These are phyloP conservation scores for Bipolaris zeicola DNA, from an alignment of 2,329 filamentous ascomycete genomes.

Conservation along the genomic window DNA sequence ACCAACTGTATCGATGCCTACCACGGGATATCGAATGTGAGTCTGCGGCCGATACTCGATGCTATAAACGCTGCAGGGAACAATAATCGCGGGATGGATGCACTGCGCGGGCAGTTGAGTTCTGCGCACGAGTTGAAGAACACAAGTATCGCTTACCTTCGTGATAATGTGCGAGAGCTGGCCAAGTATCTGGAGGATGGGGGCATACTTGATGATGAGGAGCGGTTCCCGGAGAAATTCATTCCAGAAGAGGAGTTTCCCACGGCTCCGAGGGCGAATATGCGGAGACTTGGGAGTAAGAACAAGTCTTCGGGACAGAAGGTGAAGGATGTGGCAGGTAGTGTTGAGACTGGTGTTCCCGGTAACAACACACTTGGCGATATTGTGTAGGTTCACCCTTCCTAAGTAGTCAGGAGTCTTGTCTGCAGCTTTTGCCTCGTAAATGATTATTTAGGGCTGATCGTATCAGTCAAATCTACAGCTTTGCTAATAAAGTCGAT, in stretches of 20 bases:
- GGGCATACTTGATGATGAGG: not conserved
- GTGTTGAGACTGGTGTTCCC: not conserved
- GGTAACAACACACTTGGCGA: no score
- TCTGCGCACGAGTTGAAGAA: slow-evolving; percentile 6
- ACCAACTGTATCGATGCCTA: slow-evolving; percentile 3
- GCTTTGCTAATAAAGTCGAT: not conserved
- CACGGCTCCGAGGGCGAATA: not conserved
- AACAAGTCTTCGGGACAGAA: no score
- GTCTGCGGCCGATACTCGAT: not conserved
- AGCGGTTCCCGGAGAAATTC: slow-evolving; percentile 2
- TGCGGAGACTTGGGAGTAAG: not conserved
- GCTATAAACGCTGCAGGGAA: slow-evolving; percentile 1
- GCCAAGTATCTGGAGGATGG: not conserved
- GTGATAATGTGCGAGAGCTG: not conserved
- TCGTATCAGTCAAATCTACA: no score
- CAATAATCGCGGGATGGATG: not conserved
- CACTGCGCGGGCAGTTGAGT: slow-evolving; percentile 3
- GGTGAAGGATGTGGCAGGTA: not conserved
- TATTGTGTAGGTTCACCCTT: no score
- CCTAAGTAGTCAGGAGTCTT: no score
- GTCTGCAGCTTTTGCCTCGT: no score
- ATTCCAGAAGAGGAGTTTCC: slow-evolving; percentile 3
- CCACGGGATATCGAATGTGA: not conserved
- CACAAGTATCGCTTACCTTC: slow-evolving; percentile 6
- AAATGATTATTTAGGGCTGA: no score